Base-by-base conservation (phyloP, 179 eudicot species). In the Sideroxylon spinosum region DNA sequence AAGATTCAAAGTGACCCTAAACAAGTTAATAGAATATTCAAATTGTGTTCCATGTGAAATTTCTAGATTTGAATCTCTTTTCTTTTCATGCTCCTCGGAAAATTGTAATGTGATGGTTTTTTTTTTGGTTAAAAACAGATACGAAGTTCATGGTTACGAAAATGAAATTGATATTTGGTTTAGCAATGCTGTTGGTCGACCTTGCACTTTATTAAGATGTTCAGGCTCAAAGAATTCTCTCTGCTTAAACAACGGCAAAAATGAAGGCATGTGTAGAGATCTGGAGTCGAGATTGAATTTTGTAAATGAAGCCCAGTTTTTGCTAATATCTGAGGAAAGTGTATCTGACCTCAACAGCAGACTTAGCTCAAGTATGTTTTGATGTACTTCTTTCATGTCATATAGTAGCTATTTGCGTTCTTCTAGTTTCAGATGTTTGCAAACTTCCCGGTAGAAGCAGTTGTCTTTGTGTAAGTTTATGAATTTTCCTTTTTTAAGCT, bases 231-330 rank as follows among this genome's bases (percentile, higher is more conserved):
- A 80, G 32, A 75, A 79, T 77, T 75, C 60, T 29, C 9, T 50
- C 57, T 77, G 80, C 77, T 68, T 77, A 56, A 84, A 80, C 26
- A 78, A 81, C 68, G 79, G 67, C 59, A 78, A 76, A 82, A 80
- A 74, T 49, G 59, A 65, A 64, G 84, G 89, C 85, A 75, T 78
- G 78, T 93, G 95, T 87, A 79, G 92, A 81, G 95, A 95, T 82
- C 26, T 81, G 60, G 84, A 83, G 64, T 81, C 90, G 76, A 80
- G 71, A 71, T 78, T 95, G 85, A 95, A 83, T 89, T 95, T 95
- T 81, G 98, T 93, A 68, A 95, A 95, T 74, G 98, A 90, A 89
- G 98, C 93, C 60, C 98, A 89, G 86, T 85, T 95, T 78, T 85
- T 95, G 88, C 84, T 95, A 78, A 82, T 95, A 84, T 90, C 97